Evolutionary conservation across 2,329 filamentous ascomycete genomes (phyloP).

Genomic region (Colletotrichum sp.): DNA sequence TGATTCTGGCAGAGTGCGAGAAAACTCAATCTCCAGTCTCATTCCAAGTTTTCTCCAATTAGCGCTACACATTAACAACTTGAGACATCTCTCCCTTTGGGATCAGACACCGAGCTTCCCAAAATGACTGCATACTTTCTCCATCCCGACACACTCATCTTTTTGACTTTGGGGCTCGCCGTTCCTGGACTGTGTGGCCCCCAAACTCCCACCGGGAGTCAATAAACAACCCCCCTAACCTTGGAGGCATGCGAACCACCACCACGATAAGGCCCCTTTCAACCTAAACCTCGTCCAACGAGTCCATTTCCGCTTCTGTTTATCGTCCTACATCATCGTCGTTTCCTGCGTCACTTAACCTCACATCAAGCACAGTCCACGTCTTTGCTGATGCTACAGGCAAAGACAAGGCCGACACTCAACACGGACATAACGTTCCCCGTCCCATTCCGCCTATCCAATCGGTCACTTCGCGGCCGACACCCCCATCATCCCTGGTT

Average conservation of each 20-base stretch:
- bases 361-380: not conserved
- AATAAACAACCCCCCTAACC: not conserved
- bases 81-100: slow-evolving; percentile 3
- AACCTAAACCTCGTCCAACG: not conserved
- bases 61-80: not conserved
- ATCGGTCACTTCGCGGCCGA: slow-evolving; percentile 1
- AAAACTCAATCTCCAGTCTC: not conserved
- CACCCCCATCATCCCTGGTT: not conserved
- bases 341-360: not conserved
- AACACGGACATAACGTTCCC: not conserved
- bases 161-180: not conserved
- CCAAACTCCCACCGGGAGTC: not conserved
- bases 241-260: not conserved
- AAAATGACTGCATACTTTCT: not conserved
- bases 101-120: not conserved
- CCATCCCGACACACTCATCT: not conserved
- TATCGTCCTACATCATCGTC: not conserved
- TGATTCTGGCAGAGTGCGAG: not conserved
- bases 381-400: not conserved
- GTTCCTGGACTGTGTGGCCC: not conserved
- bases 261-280: not conserved
- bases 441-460: not conserved
- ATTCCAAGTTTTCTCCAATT: slow-evolving; percentile 3
- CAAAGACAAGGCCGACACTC: not conserved
- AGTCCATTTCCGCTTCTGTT: not conserved